Conservation (phyloP, 2,329 filamentous ascomycete genomes). For the Epichloe amarillans region DNA sequence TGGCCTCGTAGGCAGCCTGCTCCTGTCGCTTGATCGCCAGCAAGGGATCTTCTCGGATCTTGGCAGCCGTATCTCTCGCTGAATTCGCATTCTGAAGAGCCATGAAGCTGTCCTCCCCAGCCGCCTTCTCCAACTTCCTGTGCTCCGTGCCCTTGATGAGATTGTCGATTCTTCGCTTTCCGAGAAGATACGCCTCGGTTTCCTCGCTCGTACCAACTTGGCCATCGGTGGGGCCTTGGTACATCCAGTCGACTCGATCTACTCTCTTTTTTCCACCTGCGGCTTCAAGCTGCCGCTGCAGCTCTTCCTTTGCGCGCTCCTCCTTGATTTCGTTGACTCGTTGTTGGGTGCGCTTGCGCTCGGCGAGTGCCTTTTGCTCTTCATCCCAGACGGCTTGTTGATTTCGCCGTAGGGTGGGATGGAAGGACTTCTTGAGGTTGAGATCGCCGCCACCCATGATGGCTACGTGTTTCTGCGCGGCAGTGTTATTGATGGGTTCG, state of each 20-base stretch:
- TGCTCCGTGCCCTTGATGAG: constrained; percentile 65
- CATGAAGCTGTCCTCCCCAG: constrained; percentile 45
- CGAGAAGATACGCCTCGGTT: constrained; percentile 83
- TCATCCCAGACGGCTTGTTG: constrained; percentile 83
- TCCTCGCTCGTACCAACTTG: constrained; percentile 71
- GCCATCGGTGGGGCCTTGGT: constrained; percentile 70
- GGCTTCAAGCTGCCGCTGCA: constrained; percentile 78
- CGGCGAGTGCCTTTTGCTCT: constrained; percentile 82
- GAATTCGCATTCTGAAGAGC: constrained; percentile 57
- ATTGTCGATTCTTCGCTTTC: constrained; percentile 82
- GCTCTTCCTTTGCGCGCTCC: constrained; percentile 82
- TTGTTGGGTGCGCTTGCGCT: constrained; percentile 87
- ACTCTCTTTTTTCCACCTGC: constrained; percentile 70
- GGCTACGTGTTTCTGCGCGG: constrained; percentile 11
- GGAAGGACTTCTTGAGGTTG: constrained; percentile 91
- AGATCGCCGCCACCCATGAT: constrained; percentile 89
- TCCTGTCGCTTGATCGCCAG: constrained; percentile 89
- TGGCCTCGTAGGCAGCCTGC: constrained; percentile 63
- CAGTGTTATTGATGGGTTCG: not conserved
- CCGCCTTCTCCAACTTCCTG: constrained; percentile 67
- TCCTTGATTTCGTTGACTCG: constrained; percentile 88
- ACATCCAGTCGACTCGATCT: constrained; percentile 96
- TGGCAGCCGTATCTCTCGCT: constrained; percentile 65
- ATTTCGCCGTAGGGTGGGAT: constrained; percentile 81
- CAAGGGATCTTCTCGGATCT: constrained; percentile 83